Conservation (phyloP, 345 rosid genomes). For the Ceriops tagal region DNA sequence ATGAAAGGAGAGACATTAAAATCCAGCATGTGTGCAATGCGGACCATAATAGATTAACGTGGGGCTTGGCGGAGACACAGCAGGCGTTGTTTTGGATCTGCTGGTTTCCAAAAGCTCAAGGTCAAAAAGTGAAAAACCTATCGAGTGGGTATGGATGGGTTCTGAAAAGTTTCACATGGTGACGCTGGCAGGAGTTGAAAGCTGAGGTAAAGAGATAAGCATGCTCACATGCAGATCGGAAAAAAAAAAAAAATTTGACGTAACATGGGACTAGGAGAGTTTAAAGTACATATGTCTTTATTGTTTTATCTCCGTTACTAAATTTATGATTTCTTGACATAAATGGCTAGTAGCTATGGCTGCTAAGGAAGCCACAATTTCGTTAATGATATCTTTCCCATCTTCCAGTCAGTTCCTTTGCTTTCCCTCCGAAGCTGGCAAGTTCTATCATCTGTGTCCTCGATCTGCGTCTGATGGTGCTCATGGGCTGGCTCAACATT, state of each 20-base stretch:
- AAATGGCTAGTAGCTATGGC: too few species aligned
- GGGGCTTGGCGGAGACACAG: neutral
- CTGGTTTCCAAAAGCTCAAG: conserved; percentile 27
- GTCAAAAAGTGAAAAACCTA: neutral
- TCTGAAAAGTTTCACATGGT: conserved; percentile 59
- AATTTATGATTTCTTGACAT: neutral
- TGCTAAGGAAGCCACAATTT: too few species aligned
- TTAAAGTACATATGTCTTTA: neutral
- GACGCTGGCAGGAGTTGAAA: neutral
- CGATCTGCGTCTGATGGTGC: too few species aligned
- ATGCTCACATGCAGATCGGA: neutral
- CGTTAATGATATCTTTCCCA: too few species aligned
- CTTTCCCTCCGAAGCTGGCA: neutral
- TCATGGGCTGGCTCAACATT: too few species aligned
- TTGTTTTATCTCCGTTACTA: neutral
- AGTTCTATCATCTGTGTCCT: too few species aligned
- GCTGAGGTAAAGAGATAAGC: neutral
- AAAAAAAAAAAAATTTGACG: neutral
- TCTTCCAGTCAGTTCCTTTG: neutral
- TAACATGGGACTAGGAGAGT: neutral
- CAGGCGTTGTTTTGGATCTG: conserved; percentile 18
- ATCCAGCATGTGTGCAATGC: too few species aligned
- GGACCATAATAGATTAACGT: neutral
- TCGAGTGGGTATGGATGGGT: conserved; percentile 26
- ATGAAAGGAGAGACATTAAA: too few species aligned